Evolutionary conservation across 1,139 yeast species (phyloP).

Genomic region (Blastobotrys persicus): DNA sequence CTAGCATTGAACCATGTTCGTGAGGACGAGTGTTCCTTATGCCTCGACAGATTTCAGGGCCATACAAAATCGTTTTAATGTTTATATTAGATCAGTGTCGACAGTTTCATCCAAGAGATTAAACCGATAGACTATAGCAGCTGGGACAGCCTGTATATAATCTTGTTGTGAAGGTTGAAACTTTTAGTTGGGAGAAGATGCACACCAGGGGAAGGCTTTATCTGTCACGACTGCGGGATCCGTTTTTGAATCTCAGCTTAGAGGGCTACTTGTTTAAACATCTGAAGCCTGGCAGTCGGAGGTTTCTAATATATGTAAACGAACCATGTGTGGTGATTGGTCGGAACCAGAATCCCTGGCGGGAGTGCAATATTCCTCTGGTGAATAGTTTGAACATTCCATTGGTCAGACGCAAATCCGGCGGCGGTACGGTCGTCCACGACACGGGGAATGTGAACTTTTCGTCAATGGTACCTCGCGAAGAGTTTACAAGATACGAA

Average conservation of each 20-base stretch:
- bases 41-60: too few species aligned
- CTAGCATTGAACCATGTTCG: too few species aligned
- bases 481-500: slow-evolving; percentile 59
- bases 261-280: slow-evolving; percentile 74
- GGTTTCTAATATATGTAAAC: slow-evolving; percentile 73
- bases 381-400: slow-evolving; percentile 59
- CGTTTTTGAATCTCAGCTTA: slow-evolving; percentile 73
- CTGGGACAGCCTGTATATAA: too few species aligned
- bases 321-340: slow-evolving; percentile 91
- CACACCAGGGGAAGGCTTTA: slow-evolving; percentile 25
- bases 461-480: slow-evolving; percentile 71
- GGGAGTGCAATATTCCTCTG: slow-evolving; percentile 69
- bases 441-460: slow-evolving; percentile 90
- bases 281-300: slow-evolving; percentile 47
- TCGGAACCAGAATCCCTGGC: slow-evolving; percentile 93
- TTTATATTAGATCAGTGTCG: too few species aligned
- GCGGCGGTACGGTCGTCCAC: slow-evolving; percentile 98
- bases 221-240: slow-evolving; percentile 55
- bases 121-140: too few species aligned
- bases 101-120: too few species aligned
- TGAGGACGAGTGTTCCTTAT: too few species aligned
- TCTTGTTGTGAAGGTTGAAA: too few species aligned
- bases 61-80: too few species aligned
- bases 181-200: slow-evolving; percentile 11
- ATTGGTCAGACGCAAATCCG: slow-evolving; percentile 73